phyloP scores from a whole-genome alignment of 2,329 filamentous ascomycete species.

The Apiospora koreana region DNA sequence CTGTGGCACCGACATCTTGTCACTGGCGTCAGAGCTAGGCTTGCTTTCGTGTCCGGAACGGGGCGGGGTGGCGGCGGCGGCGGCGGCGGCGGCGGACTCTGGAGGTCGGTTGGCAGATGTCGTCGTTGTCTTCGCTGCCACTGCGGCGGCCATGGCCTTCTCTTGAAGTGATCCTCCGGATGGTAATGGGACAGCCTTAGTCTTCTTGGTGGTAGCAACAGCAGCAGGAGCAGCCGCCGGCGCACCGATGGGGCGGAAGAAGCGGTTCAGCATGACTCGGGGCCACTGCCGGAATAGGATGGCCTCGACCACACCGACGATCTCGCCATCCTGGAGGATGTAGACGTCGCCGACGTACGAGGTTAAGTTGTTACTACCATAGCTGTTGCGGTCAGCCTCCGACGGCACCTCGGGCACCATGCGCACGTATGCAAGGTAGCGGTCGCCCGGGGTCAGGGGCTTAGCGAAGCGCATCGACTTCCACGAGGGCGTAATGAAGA shows the following conservation, averaged over 20 bases:
- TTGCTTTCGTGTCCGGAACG: background rate
- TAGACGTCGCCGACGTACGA: slow-evolving; percentile 38
- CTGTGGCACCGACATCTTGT: background rate
- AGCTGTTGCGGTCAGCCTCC: background rate
- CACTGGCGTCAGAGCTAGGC: background rate
- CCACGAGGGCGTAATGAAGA: slow-evolving; percentile 42
- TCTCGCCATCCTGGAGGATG: slow-evolving; percentile 32
- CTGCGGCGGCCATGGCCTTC: background rate
- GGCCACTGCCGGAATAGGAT: slow-evolving; percentile 40
- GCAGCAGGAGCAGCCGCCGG: background rate
- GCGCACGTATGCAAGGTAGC: slow-evolving; percentile 38
- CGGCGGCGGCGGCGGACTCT: background rate
- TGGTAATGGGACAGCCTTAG: background rate
- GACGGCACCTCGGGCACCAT: slow-evolving; percentile 34
- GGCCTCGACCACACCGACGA: slow-evolving; percentile 34
- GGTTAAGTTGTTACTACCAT: slow-evolving; percentile 16
- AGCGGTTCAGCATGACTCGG: slow-evolving; percentile 37
- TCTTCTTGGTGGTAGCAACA: background rate
- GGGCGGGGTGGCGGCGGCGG: too few relatives aligned
- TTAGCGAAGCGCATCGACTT: slow-evolving; percentile 32
- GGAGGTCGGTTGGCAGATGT: background rate
- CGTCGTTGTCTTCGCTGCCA: background rate
- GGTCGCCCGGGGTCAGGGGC: slow-evolving; percentile 29
- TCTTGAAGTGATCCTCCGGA: background rate
- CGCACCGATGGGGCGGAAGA: slow-evolving; percentile 38